A percentile compares a stretch with the other conserved stretches of the same genome.
These are phyloP conservation scores for Moringa oleifera DNA, from an alignment of 345 rosid species.

Conservation along the genomic window DNA sequence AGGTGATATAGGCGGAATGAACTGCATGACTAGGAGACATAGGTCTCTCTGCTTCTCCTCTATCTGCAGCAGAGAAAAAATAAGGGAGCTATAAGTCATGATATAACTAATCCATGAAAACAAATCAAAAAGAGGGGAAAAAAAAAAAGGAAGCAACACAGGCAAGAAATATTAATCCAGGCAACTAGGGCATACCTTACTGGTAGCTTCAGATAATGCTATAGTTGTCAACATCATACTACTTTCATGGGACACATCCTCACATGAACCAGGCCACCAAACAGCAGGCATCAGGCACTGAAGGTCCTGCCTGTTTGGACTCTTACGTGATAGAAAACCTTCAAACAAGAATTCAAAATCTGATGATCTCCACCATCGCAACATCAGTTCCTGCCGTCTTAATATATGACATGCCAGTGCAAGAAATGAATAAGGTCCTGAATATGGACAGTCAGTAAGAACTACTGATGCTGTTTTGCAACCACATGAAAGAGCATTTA, in stretches of 20 bases:
- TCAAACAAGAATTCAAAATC: slow-evolving; percentile 78
- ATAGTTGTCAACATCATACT: slow-evolving; percentile 76
- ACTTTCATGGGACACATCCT: slow-evolving; percentile 65
- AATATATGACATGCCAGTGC: slow-evolving; percentile 82
- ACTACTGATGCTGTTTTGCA: slow-evolving; percentile 67
- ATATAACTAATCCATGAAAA: not conserved
- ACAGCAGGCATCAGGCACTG: slow-evolving; percentile 83
- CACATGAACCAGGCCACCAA: slow-evolving; percentile 99
- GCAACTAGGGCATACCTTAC: slow-evolving; percentile 47
- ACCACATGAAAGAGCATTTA: slow-evolving; percentile 68
- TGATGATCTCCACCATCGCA: slow-evolving; percentile 74
- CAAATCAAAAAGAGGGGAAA: not conserved
- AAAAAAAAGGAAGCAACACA: not conserved
- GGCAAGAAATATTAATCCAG: not conserved
- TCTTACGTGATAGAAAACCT: slow-evolving; percentile 75
- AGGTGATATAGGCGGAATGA: slow-evolving; percentile 65
- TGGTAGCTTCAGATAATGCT: slow-evolving; percentile 70
- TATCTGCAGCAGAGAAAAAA: slow-evolving; percentile 47
- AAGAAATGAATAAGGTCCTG: slow-evolving; percentile 88
- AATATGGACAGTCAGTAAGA: slow-evolving; percentile 81
- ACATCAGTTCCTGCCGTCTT: slow-evolving; percentile 69
- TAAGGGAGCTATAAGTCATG: not conserved
- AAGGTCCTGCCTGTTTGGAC: slow-evolving; percentile 78
- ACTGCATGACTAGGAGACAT: slow-evolving; percentile 87
- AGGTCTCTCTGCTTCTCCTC: slow-evolving; percentile 95